phyloP scores from a whole-genome alignment of 306 rosid species.

The Prunus persica region DNA sequence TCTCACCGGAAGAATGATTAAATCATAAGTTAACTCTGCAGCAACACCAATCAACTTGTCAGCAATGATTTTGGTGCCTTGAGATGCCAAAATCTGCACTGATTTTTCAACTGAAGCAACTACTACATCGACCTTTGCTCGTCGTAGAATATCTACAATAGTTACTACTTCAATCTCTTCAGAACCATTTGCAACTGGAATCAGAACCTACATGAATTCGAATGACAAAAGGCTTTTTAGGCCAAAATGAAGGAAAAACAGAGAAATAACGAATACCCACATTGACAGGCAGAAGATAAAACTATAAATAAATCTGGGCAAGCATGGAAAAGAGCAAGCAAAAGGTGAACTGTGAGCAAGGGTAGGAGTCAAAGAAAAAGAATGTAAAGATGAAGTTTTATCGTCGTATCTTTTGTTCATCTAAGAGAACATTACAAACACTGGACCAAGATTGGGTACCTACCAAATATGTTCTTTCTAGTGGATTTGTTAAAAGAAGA shows the following conservation, averaged over 20 bases:
- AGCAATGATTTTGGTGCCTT: conserved; percentile 74
- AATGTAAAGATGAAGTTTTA: background rate
- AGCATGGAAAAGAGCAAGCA: background rate
- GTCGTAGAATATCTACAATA: conserved; percentile 70
- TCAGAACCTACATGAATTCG: conserved; percentile 54
- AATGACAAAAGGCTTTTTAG: conserved; percentile 2
- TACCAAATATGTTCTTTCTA: background rate
- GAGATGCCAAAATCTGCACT: conserved; percentile 56
- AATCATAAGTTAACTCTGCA: conserved; percentile 64
- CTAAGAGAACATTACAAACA: background rate
- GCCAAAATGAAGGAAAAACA: background rate
- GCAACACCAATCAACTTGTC: conserved; percentile 67
- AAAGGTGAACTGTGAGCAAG: background rate
- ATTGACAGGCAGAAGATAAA: background rate
- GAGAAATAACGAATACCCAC: background rate
- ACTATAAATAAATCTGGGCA: background rate
- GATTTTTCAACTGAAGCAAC: conserved; percentile 85
- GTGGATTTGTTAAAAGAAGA: too few species aligned
- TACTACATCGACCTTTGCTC: conserved; percentile 83
- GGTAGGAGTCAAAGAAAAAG: background rate
- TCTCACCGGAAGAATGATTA: conserved; percentile 90
- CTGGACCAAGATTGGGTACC: background rate
- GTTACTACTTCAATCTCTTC: conserved; percentile 89
- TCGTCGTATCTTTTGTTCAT: background rate
- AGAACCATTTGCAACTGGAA: conserved; percentile 88